Evolutionary conservation across 495 filamentous ascomycete species (phyloP), one percentile per base, ranked within the genome.

Genomic region (Diplogelasinospora grovesii): DNA sequence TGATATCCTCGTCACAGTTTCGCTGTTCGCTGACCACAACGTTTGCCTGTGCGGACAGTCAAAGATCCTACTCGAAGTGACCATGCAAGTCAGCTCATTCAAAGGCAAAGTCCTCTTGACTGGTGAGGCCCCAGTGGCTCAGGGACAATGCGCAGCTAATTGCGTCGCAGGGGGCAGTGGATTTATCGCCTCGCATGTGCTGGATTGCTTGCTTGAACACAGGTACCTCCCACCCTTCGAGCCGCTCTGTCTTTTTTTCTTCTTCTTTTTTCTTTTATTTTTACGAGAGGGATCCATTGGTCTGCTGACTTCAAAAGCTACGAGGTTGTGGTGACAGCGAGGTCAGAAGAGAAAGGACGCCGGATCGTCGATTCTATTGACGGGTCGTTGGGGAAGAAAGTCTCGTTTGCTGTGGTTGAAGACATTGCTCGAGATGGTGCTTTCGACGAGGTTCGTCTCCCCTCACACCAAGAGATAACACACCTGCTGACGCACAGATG

Each of bases 121-220:
- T 1, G 57, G 59, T 59, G 43, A 23, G 47, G 16, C 1, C 2
- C 24, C 16, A 2, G 22, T 20, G 13, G 5, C 11, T n/a, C n/a
- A 15, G 4, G 20, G 35, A 23, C 2, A 14, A 1, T 41, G 24
- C 15, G 6, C 8, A 4, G 22, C 27, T 41, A 22, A 51, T 22
- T 36, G 3, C 13, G 7, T 14, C 19, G 8, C 40, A 65, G 64
- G 64, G 1, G 64, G 64, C 0, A 63, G 53, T 6, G 64, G 64
- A 32, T 68, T 68, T 41, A 57, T 68, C 18, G 64, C 64, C 34
- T 64, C 63, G 0, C 64, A 68, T 25, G 52, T 68, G 18, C 48
- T 68, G 1, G 56, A 66, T 31, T 36, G 28, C 10, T 46, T 68
- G 6, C 43, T 66, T 2, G 51, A 58, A 10, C 43, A 56, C 5